Evolutionary conservation across 2,329 filamentous ascomycete genomes (phyloP).

Genomic region (Botryotinia calthae): DNA sequence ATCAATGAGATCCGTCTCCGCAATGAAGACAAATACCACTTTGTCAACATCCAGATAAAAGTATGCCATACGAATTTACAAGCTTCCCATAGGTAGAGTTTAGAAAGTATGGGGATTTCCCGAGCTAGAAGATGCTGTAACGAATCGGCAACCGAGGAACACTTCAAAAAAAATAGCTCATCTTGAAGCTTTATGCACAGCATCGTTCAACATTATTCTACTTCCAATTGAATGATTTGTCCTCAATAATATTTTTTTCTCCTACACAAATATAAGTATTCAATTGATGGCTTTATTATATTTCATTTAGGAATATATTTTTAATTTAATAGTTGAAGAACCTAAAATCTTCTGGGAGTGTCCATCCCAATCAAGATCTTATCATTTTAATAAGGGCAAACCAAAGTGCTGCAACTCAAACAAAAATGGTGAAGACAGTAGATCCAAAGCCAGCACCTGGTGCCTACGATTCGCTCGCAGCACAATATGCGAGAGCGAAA

Average conservation of each 20-base stretch:
- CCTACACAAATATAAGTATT: not conserved
- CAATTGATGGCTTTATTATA: not conserved
- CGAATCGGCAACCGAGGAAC: slow-evolving; percentile 14
- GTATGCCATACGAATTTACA: not conserved
- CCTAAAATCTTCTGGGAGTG: not conserved
- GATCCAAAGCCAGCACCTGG: slow-evolving; percentile 35
- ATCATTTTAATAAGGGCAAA: not conserved
- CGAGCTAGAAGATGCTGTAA: not conserved
- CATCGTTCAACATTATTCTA: slow-evolving; percentile 6
- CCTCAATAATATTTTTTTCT: slow-evolving; percentile 2
- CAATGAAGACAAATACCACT: not conserved
- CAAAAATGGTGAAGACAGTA: slow-evolving; percentile 27
- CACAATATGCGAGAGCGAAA: slow-evolving; percentile 38
- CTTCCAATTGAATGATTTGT: slow-evolving; percentile 16
- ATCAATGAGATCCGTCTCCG: not conserved
- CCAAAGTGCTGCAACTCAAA: not conserved
- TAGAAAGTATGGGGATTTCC: not conserved
- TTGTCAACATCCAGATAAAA: not conserved
- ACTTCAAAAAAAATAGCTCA: slow-evolving; percentile 7
- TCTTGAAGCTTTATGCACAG: slow-evolving; percentile 6
- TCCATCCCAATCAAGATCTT: not conserved
- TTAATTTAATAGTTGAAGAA: not conserved
- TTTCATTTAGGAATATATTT: not conserved
- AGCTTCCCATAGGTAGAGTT: slow-evolving; percentile 1
- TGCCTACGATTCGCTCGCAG: slow-evolving; percentile 35